Base-by-base conservation (phyloP, 768 basidiomycete genomes). In the Kwoniella shandongensis region DNA sequence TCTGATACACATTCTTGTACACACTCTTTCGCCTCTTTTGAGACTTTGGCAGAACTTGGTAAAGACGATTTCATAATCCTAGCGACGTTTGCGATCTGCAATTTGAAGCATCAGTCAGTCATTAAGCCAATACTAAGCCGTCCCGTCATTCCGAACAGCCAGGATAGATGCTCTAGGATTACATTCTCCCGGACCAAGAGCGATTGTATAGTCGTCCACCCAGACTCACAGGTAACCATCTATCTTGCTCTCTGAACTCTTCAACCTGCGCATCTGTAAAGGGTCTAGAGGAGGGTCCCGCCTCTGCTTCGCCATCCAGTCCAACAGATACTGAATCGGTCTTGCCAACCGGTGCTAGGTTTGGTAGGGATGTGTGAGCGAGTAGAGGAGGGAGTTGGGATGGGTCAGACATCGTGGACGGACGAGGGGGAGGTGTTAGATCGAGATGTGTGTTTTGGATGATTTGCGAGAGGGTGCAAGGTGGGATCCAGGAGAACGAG, bases 1-100 rank as follows among this genome's bases (percentile, higher is more conserved):
- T 98, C 94, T 40, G 89, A 91, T 54, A 96, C 91, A 78, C 93
- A 96, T 79, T 97, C 94, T 76, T 98, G 94, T 40, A 97, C 91
- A 78, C 90, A 92, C 79, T 98, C 94, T 75, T 98, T 98, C 42
- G 92, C 92, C 77, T 98, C 94, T 77, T 97, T 97, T 7, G 90
- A 89, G 69, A 97, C 94, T 79, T 98, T 98, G 40, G 94, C 90
- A 18, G 88, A 88, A 0, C 85, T 79, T 0, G 94, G 93, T 2
- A 97, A 86, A 11, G 90, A 83, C 40, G 85, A 81, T 78, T 97
- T 97, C 93, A 97, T 98, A 72, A 98, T 93, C 20, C 94, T 84
- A 15, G 91, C 86, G n/a, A 97, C 92, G 74, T 98, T 98, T 49
- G 93, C 93, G 67, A 98, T 98, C 92, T 93, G 51, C 26, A 12